phyloP scores from a whole-genome alignment of 192 early-diverging fungal genomes.

The Irineochytrium annulatum region DNA sequence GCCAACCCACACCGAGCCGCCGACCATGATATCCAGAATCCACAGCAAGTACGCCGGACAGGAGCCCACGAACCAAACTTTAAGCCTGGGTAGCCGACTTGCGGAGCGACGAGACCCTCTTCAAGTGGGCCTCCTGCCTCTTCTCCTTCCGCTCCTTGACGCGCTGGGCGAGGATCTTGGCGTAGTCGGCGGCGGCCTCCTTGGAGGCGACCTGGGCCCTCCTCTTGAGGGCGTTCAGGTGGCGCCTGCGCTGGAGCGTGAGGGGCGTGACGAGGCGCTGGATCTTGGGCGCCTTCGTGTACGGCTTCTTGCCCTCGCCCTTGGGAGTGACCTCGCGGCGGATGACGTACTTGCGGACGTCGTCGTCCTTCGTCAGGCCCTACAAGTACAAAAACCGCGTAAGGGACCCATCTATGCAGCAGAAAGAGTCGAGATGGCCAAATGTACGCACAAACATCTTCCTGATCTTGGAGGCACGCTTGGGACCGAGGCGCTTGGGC shows the following conservation, averaged over 20 bases:
- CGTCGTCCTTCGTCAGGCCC: conserved; percentile 96
- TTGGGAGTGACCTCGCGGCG: conserved; percentile 83
- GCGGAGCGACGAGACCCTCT: conserved; percentile 69
- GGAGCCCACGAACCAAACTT: neutral
- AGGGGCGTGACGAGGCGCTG: conserved; percentile 97
- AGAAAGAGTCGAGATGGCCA: neutral
- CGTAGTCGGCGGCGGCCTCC: conserved; percentile 69
- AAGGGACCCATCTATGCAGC: neutral
- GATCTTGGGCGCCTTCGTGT: conserved; percentile 97
- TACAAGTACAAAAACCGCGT: conserved; percentile 17
- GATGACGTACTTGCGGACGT: conserved; percentile 99
- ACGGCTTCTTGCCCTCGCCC: conserved; percentile 87
- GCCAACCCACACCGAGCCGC: no score
- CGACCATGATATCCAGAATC: no score
- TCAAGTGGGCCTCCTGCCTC: conserved; percentile 62
- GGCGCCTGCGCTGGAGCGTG: conserved; percentile 94
- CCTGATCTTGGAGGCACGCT: conserved; percentile 98
- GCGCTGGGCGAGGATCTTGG: conserved; percentile 83
- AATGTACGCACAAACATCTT: conserved; percentile 83
- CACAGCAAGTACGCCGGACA: no score
- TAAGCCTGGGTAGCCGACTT: conserved; percentile 35
- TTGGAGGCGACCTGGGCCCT: conserved; percentile 73
- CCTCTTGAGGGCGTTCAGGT: conserved; percentile 81
- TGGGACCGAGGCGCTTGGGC: conserved; percentile 98
- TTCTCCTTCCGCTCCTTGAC: conserved; percentile 94